A percentile compares a stretch with the other conserved stretches of the same genome.
phyloP scores from a whole-genome alignment of 805 yeast species.

The Teunomyces panamensis region DNA sequence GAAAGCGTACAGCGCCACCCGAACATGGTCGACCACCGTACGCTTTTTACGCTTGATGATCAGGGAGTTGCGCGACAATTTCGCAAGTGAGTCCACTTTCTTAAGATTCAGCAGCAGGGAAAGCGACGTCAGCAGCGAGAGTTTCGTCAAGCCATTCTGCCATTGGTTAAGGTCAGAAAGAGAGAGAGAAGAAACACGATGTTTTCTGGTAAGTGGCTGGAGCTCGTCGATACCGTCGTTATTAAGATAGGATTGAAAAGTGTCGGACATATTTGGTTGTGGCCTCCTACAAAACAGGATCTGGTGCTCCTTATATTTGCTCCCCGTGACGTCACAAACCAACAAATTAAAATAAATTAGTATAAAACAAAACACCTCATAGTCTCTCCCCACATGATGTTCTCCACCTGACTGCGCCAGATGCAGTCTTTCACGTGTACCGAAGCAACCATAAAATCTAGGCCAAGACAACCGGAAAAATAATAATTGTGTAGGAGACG shows the following conservation, averaged over 20 bases:
- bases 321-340: neutral
- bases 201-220: constrained; percentile 59
- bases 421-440: neutral
- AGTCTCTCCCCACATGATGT: too few species aligned
- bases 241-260: constrained; percentile 54
- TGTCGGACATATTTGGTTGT: neutral
- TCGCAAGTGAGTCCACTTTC: constrained; percentile 44
- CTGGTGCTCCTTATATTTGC: neutral
- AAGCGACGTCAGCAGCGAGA: constrained; percentile 35
- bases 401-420: neutral
- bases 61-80: constrained; percentile 45
- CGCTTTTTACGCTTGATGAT: constrained; percentile 48
- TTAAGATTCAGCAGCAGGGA: constrained; percentile 35
- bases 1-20: constrained; percentile 82
- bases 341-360: too few species aligned
- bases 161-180: constrained; percentile 65
- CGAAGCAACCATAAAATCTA: neutral
- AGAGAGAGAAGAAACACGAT: constrained; percentile 64
- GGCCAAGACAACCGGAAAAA: too few species aligned
- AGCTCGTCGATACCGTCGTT: constrained; percentile 72
- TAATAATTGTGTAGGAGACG: too few species aligned
- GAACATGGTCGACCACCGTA: constrained; percentile 58
- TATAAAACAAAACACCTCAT: too few species aligned
- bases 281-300: neutral
- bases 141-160: constrained; percentile 47